Base-by-base conservation (phyloP, 1,284 basidiomycete genomes). In the Malassezia dermatis region DNA sequence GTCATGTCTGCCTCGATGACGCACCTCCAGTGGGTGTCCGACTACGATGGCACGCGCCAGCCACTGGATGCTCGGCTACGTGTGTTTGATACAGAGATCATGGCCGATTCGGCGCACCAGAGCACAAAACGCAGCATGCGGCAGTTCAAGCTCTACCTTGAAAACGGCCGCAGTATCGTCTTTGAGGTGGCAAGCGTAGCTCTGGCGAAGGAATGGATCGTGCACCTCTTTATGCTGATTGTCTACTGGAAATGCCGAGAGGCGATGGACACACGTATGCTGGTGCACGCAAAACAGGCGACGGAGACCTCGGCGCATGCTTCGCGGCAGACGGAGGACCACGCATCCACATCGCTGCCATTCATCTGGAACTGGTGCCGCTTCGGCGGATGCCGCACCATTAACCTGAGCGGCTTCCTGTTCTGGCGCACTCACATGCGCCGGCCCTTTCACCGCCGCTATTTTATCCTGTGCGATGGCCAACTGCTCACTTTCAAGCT, bases 291-390 rank as follows among this genome's bases (percentile, higher is more conserved):
- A n/a, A 26, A 41, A 15, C 26, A 19, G 37, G n/a, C n/a, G 17
- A 24, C 26, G 27, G 24, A 2, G 17, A 13, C 13, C 21, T 17
- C 34, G n/a, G 10, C 12, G 19, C n/a, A 8, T 35, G 12, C 19
- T 24, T 26, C 11, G 12, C 47, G 32, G 28, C 39, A 27, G 19
- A 19, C 23, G 15, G 65, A 61, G 31, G 55, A 68, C 40, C 53
- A 55, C 39, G 77, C 80, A 8, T 75, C 82, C 32, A 80, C 82
- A 2, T 80, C 82, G 24, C 74, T 87, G 47, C 78, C 80, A 50
- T 77, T 79, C 8, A 75, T 87, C 48, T 88, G 85, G 78, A 84
- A 84, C 63, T 88, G 86, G 88, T 90, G 86, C 70, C 78, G 82
- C 4, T 68, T 89, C 58, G 81, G 84, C 37, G 82, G 81, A 7